These are phyloP conservation scores for Beauveria brongniartii DNA, from an alignment of 2,329 filamentous ascomycete species.

Conservation along the genomic window DNA sequence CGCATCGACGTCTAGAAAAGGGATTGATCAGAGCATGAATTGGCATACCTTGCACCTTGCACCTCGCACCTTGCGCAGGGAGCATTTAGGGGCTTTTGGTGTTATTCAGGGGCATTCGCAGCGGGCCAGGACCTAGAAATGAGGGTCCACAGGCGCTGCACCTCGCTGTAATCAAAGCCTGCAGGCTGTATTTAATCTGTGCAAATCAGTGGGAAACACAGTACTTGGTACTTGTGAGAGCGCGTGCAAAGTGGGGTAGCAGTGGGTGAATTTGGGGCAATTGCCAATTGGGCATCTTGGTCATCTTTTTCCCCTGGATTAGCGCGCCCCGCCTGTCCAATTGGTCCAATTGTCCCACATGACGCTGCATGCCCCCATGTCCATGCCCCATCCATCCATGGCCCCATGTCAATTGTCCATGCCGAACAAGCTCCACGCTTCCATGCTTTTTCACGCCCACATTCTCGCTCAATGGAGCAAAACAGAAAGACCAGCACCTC, in stretches of 20 bases:
- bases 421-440: background rate
- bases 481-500: background rate
- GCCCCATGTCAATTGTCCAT: background rate
- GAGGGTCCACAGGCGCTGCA: no score
- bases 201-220: no score
- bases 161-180: no score
- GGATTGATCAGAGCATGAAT: slow-evolving; percentile 1
- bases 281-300: background rate
- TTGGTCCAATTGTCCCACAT: background rate
- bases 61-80: no score
- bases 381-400: background rate
- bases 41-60: no score
- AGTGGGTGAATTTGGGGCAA: no score
- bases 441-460: background rate
- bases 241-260: background rate
- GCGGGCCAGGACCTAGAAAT: no score
- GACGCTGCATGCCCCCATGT: background rate
- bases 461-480: background rate
- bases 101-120: no score
- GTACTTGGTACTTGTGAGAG: background rate
- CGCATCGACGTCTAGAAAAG: background rate
- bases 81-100: no score
- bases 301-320: slow-evolving; percentile 5
- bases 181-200: no score
- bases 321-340: background rate